phyloP scores from a whole-genome alignment of 169 alveolate genomes.

The Eimeria sp. region DNA sequence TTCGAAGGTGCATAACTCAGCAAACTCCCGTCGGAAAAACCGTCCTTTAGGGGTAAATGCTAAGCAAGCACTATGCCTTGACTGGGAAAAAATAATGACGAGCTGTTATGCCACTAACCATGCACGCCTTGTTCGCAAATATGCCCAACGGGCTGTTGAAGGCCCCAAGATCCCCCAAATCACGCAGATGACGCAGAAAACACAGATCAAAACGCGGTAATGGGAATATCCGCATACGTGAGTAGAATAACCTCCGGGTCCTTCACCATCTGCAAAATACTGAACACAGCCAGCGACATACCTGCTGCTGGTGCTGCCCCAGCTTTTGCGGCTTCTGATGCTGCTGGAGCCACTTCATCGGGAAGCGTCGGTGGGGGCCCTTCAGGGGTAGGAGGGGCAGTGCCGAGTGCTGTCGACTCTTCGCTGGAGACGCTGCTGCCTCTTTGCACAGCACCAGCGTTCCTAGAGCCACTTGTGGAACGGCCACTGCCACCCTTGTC shows the following conservation, averaged over 20 bases:
- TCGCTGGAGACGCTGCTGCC: conserved; percentile 42
- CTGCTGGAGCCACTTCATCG: conserved; percentile 69
- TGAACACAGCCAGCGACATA: conserved; percentile 71
- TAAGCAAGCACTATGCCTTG: conserved; percentile 40
- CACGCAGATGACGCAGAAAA: conserved; percentile 48
- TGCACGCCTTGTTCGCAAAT: background rate
- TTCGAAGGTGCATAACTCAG: conserved; percentile 63
- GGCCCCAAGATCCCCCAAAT: conserved; percentile 12
- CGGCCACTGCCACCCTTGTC: conserved; percentile 64
- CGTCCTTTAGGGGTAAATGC: conserved; percentile 54
- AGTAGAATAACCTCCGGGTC: conserved; percentile 44
- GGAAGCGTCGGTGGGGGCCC: conserved; percentile 81
- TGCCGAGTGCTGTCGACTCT: conserved; percentile 40
- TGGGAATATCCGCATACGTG: conserved; percentile 24
- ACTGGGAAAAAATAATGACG: conserved; percentile 5
- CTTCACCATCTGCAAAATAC: conserved; percentile 29
- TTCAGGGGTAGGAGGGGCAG: conserved; percentile 80
- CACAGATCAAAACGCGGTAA: conserved; percentile 11
- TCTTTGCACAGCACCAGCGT: conserved; percentile 59
- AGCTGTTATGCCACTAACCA: conserved; percentile 8
- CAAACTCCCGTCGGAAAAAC: background rate
- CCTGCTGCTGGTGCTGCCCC: conserved; percentile 80
- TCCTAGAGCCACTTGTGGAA: background rate
- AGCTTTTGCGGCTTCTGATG: conserved; percentile 64
- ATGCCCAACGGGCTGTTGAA: conserved; percentile 60